These are phyloP conservation scores for Neofusicoccum parvum DNA, from an alignment of 2,329 filamentous ascomycete genomes.

Conservation along the genomic window DNA sequence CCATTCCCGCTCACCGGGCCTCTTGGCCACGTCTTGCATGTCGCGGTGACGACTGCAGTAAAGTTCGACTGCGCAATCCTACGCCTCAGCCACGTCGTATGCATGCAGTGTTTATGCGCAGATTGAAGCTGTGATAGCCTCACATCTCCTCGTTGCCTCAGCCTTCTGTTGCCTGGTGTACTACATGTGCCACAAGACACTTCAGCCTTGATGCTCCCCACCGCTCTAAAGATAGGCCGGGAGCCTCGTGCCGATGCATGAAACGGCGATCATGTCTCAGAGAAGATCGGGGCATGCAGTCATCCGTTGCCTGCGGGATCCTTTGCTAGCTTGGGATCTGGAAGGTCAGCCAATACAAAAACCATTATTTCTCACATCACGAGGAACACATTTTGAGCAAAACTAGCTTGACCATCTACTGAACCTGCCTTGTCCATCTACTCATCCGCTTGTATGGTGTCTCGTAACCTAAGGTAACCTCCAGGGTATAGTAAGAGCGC, in stretches of 20 bases:
- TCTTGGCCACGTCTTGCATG: too few species aligned
- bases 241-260: not conserved
- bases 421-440: not conserved
- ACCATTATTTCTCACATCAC: too few species aligned
- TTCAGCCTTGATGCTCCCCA: not conserved
- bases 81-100: too few species aligned
- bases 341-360: too few species aligned
- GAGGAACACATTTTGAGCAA: too few species aligned
- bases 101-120: too few species aligned
- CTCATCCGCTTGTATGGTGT: not conserved
- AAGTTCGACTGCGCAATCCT: too few species aligned
- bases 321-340: too few species aligned
- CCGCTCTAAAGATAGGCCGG: not conserved
- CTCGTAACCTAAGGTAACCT: not conserved
- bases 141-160: not conserved
- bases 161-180: too few species aligned
- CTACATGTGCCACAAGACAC: not conserved
- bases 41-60: not conserved
- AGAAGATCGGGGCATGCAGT: not conserved
- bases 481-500: slow-evolving; percentile 1
- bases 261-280: not conserved
- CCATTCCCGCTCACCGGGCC: not conserved
- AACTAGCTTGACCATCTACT: too few species aligned
- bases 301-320: not conserved
- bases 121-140: too few species aligned